Conservation (phyloP, 257 asterid species). For the Nicotiana sylvestris region DNA sequence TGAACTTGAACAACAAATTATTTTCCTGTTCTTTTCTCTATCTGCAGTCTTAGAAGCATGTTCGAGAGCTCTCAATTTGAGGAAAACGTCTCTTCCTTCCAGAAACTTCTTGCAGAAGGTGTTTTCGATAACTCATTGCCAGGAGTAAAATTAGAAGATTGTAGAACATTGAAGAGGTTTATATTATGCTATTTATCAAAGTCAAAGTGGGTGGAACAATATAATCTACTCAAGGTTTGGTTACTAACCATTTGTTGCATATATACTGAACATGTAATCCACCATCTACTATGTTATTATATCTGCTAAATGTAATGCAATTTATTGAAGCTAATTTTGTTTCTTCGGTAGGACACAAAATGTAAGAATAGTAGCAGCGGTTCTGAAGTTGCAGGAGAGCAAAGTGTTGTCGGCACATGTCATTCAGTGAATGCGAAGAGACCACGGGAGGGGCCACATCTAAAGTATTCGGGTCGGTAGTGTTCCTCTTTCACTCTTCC, state of each 20-base stretch:
- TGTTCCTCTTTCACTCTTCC: not conserved
- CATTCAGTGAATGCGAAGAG: slow-evolving; percentile 34
- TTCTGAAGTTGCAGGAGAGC: slow-evolving; percentile 36
- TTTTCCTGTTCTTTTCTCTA: slow-evolving; percentile 2
- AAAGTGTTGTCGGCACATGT: slow-evolving; percentile 22
- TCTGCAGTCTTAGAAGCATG: slow-evolving; percentile 56
- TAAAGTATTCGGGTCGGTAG: slow-evolving; percentile 44
- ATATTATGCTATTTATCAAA: slow-evolving; percentile 46
- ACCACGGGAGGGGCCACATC: slow-evolving; percentile 43
- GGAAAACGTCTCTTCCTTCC: slow-evolving; percentile 62
- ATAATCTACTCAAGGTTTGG: slow-evolving; percentile 49
- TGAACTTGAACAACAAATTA: not conserved
- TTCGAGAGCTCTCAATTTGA: slow-evolving; percentile 53
- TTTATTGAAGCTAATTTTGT: not conserved
- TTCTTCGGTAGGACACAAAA: slow-evolving; percentile 40
- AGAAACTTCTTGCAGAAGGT: slow-evolving; percentile 69
- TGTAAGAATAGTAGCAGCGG: slow-evolving; percentile 31
- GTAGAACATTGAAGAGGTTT: slow-evolving; percentile 47
- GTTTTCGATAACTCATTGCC: slow-evolving; percentile 54
- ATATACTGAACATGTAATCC: not conserved
- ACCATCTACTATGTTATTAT: not conserved
- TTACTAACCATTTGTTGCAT: not conserved
- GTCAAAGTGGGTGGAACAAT: slow-evolving; percentile 68
- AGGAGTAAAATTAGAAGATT: slow-evolving; percentile 52
- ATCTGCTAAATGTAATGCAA: not conserved